phyloP scores from a whole-genome alignment of 2,329 filamentous ascomycete genomes.

The Penicillium sp. region DNA sequence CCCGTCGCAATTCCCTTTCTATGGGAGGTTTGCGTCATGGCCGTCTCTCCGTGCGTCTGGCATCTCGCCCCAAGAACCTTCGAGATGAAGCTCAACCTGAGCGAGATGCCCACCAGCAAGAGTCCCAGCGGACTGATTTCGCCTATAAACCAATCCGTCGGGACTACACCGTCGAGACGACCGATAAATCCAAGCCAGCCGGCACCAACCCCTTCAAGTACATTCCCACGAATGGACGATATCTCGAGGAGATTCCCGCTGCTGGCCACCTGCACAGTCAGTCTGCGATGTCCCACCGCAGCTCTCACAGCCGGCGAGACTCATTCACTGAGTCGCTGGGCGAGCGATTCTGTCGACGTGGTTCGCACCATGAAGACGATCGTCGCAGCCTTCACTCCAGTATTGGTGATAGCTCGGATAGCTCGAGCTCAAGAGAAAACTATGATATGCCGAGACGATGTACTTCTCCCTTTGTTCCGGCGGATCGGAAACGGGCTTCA shows the following conservation, averaged over 20 bases:
- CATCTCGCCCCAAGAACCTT: slow-evolving; percentile 22
- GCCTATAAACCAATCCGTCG: slow-evolving; percentile 35
- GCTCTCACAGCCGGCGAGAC: slow-evolving; percentile 6
- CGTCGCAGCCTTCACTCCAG: slow-evolving; percentile 11
- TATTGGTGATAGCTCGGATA: slow-evolving; percentile 11
- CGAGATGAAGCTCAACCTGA: slow-evolving; percentile 12
- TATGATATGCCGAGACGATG: slow-evolving; percentile 14
- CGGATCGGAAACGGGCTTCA: slow-evolving; percentile 25
- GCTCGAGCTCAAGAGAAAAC: slow-evolving; percentile 8
- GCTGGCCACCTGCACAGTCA: slow-evolving; percentile 12
- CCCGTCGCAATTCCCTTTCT: slow-evolving; percentile 21
- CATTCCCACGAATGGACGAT: slow-evolving; percentile 30
- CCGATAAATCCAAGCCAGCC: slow-evolving; percentile 16
- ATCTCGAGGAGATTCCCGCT: slow-evolving; percentile 23
- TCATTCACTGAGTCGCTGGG: slow-evolving; percentile 13
- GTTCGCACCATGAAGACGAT: slow-evolving; percentile 14
- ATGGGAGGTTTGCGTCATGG: slow-evolving; percentile 24
- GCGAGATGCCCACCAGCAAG: slow-evolving; percentile 5
- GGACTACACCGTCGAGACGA: slow-evolving; percentile 33
- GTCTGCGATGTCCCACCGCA: slow-evolving; percentile 14
- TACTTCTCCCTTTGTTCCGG: slow-evolving; percentile 16
- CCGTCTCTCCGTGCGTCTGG: slow-evolving; percentile 31
- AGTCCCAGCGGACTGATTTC: slow-evolving; percentile 25
- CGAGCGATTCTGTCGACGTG: background rate
- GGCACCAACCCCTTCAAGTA: slow-evolving; percentile 31